Evolutionary conservation across 176 grass and related monocot genomes (phyloP).

Genomic region (Coix lacrymajobi): DNA sequence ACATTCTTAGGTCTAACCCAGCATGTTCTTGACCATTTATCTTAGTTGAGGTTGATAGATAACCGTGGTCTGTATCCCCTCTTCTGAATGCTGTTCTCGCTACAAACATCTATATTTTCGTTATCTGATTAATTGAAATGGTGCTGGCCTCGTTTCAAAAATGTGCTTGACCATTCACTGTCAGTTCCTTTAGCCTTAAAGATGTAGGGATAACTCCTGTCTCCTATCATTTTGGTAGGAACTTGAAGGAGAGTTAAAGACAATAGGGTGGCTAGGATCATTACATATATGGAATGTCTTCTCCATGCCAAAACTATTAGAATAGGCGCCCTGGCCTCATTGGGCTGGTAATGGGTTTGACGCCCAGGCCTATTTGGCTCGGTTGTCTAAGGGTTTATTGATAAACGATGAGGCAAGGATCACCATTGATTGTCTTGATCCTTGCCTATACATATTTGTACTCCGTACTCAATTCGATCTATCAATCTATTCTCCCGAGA

Average conservation of each 20-base stretch:
- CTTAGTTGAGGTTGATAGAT: not conserved
- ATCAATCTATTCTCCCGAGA: no score
- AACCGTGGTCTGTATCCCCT: not conserved
- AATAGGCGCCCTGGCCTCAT: no score
- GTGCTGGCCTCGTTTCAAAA: not conserved
- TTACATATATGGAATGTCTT: constrained; percentile 7
- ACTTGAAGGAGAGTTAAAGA: constrained; percentile 16
- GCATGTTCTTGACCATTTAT: not conserved
- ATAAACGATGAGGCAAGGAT: no score
- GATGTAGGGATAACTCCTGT: constrained; percentile 25
- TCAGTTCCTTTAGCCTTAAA: not conserved
- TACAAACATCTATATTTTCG: not conserved
- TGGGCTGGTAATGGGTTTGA: no score
- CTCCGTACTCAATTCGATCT: no score
- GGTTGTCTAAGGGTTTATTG: no score
- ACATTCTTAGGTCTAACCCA: not conserved
- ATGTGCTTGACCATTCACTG: not conserved
- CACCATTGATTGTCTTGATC: no score
- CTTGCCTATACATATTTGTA: no score
- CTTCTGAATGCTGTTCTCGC: not conserved
- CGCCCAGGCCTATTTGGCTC: no score
- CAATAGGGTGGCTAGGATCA: constrained; percentile 1
- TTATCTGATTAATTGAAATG: not conserved
- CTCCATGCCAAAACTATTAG: not conserved
- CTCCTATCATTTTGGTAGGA: constrained; percentile 29